Conservation (phyloP, 441 rosid species). For the Omphalea diandra region DNA sequence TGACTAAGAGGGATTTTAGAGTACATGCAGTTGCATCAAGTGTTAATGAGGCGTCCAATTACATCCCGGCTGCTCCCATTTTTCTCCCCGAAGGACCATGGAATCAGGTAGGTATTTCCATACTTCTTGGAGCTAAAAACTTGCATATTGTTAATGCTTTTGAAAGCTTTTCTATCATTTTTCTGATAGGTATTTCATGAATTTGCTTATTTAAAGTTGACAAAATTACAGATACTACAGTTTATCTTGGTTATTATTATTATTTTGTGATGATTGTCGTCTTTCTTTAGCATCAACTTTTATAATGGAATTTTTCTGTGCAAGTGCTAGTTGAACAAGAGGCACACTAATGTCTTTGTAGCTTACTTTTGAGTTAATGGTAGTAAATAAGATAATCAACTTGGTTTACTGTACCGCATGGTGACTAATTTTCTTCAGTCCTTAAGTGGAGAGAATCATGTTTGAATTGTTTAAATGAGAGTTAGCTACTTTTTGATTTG, state of each 20-base stretch:
- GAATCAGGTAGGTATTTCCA: slow-evolving; percentile 60
- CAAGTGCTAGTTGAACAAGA: no score
- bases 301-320: no score
- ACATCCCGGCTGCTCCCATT: slow-evolving; percentile 83
- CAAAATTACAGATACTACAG: no score
- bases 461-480: background rate
- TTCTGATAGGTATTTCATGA: no score
- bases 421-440: background rate
- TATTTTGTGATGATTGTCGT: no score
- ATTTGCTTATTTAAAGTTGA: no score
- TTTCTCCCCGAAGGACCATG: slow-evolving; percentile 79
- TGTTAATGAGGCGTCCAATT: slow-evolving; percentile 46
- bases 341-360: no score
- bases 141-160: no score
- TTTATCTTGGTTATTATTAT: no score
- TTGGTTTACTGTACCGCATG: background rate
- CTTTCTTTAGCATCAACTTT: no score
- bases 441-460: background rate
- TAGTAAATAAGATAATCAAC: background rate
- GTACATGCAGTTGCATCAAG: slow-evolving; percentile 35
- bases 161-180: no score
- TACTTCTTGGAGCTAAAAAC: no score
- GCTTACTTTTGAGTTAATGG: background rate
- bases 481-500: background rate
- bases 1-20: slow-evolving; percentile 36